A percentile compares a stretch with the other conserved stretches of the same genome.
These are phyloP conservation scores for Saturnispora galanensis DNA, from an alignment of 805 yeast species.

Conservation along the genomic window DNA sequence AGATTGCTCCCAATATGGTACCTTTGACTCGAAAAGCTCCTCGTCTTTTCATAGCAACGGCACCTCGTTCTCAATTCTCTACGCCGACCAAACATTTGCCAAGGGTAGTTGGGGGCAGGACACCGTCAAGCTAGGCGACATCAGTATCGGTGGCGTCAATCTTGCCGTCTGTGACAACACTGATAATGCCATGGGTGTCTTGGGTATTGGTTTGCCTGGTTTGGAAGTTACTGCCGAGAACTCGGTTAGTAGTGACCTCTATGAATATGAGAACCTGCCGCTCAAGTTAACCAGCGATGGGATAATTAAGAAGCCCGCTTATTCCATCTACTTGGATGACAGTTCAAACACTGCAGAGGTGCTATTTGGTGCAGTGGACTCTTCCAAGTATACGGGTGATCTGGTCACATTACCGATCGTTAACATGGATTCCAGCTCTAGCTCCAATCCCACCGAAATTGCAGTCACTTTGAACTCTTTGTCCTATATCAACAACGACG, in stretches of 20 bases:
- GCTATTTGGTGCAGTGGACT: slow-evolving; percentile 66
- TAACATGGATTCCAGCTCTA: slow-evolving; percentile 31
- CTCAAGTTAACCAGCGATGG: slow-evolving; percentile 48
- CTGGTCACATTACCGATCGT: slow-evolving; percentile 42
- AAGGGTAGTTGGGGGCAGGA: slow-evolving; percentile 56
- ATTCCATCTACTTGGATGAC: slow-evolving; percentile 52
- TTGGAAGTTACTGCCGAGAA: slow-evolving; percentile 46
- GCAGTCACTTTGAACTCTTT: slow-evolving; percentile 40
- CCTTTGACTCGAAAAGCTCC: slow-evolving; percentile 35
- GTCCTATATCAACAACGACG: slow-evolving; percentile 9
- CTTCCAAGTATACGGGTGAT: slow-evolving; percentile 46
- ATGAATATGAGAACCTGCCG: slow-evolving; percentile 60
- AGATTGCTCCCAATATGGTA: slow-evolving; percentile 38
- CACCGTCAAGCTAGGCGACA: slow-evolving; percentile 40
- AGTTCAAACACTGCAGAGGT: slow-evolving; percentile 40
- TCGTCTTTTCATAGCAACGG: slow-evolving; percentile 30
- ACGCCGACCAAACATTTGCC: slow-evolving; percentile 42
- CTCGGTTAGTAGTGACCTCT: slow-evolving; percentile 15
- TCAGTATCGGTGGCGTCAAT: slow-evolving; percentile 40
- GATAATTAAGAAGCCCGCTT: slow-evolving; percentile 42
- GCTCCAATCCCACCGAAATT: slow-evolving; percentile 33
- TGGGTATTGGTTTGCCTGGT: slow-evolving; percentile 63
- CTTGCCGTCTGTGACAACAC: slow-evolving; percentile 68
- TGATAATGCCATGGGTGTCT: slow-evolving; percentile 57
- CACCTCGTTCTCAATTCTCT: slow-evolving; percentile 34